These are phyloP conservation scores for Termitomyces sp. DNA, from an alignment of 768 basidiomycete species.

Conservation along the genomic window DNA sequence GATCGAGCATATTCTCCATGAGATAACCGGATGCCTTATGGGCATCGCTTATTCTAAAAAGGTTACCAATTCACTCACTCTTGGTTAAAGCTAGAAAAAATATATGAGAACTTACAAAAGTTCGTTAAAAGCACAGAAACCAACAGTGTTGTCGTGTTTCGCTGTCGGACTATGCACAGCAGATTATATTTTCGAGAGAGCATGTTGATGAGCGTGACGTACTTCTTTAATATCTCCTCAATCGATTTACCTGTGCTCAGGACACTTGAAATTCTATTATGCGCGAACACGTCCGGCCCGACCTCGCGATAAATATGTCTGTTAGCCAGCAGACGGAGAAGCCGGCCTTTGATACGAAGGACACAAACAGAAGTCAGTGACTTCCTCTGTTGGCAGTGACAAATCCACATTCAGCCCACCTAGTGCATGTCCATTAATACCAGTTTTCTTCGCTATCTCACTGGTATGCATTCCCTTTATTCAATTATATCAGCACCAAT, in stretches of 20 bases:
- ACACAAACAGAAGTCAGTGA: neutral
- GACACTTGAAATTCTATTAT: constrained; percentile 30
- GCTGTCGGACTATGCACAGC: constrained; percentile 17
- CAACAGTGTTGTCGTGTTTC: constrained; percentile 26
- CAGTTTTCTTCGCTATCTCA: constrained; percentile 31
- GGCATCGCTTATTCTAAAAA: constrained; percentile 21
- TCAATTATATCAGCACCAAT: too few species aligned
- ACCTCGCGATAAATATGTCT: constrained; percentile 35
- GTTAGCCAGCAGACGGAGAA: constrained; percentile 31
- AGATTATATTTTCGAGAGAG: neutral
- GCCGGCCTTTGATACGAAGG: constrained; percentile 19
- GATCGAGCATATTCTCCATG: constrained; percentile 25
- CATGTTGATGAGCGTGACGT: neutral
- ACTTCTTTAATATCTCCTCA: constrained; percentile 24
- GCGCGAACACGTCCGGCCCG: constrained; percentile 29
- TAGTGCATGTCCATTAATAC: constrained; percentile 30
- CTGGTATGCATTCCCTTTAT: constrained; percentile 33
- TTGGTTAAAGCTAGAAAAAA: too few species aligned
- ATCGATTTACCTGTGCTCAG: constrained; percentile 29
- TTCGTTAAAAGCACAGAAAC: constrained; percentile 24
- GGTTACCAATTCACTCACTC: neutral
- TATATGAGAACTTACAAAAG: constrained; percentile 16
- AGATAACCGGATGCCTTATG: constrained; percentile 24
- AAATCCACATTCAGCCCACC: constrained; percentile 20
- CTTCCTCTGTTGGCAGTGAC: neutral